These are phyloP conservation scores for Candida gorgasii DNA, from an alignment of 805 yeast species.

Conservation along the genomic window DNA sequence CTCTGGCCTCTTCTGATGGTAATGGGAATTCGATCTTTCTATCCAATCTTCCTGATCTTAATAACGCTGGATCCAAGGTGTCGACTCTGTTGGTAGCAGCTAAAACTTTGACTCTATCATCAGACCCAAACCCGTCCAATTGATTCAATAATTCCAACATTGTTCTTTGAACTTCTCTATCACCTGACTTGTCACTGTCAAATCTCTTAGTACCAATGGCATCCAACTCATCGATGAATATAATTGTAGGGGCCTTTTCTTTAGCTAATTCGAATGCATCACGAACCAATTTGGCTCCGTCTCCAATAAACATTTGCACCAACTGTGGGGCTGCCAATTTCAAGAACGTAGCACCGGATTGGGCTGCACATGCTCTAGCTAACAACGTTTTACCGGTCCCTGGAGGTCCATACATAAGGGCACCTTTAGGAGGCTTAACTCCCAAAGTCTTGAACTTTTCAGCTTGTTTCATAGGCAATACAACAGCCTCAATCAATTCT, in stretches of 20 bases:
- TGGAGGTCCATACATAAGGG: conserved; percentile 51
- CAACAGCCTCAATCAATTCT: conserved; percentile 97
- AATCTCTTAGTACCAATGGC: conserved; percentile 49
- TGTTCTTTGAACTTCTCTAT: conserved; percentile 48
- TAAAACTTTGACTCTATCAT: conserved; percentile 93
- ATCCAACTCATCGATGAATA: conserved; percentile 49
- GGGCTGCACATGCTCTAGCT: conserved; percentile 51
- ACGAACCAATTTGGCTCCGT: conserved; percentile 47
- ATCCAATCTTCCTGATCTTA: conserved; percentile 96
- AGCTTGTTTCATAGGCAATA: conserved; percentile 96
- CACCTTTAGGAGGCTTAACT: conserved; percentile 63
- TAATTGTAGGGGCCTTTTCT: conserved; percentile 48
- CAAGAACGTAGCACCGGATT: conserved; percentile 46
- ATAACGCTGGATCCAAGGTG: conserved; percentile 95
- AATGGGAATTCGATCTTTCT: conserved; percentile 97
- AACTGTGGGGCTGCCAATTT: conserved; percentile 48
- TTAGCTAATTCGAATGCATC: conserved; percentile 49
- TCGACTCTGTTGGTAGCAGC: conserved; percentile 99
- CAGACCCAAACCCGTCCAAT: conserved; percentile 93
- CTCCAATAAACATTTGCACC: conserved; percentile 50
- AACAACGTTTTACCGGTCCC: conserved; percentile 49
- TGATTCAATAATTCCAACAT: conserved; percentile 51
- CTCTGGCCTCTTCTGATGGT: conserved; percentile 97
- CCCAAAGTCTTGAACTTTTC: conserved; percentile 94
- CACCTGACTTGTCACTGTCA: conserved; percentile 48